Base-by-base conservation (phyloP, 805 yeast genomes). In the Kodamaea kaohsiungensis region DNA sequence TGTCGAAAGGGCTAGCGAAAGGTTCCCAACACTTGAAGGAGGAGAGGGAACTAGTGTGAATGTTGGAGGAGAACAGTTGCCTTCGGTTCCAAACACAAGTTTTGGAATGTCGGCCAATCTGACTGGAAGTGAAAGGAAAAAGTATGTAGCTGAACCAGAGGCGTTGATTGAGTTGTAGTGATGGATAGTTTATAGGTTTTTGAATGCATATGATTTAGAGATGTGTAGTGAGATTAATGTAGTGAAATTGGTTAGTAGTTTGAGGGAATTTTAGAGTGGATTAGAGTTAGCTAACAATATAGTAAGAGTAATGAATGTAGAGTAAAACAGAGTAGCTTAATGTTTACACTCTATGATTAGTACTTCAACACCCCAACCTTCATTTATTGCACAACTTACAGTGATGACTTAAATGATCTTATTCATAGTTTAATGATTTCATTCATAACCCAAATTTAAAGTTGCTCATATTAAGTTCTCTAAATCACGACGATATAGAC, bases 141-240 rank as follows among this genome's bases (percentile, higher is more conserved):
- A 56, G 54, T 59, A 10, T 51, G 54, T 51, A 43, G 54, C 65
- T 12, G 78, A 73, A 56, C 78, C 78, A 7, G 77, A 72, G 55
- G 75, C 77, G 15, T 68, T 76, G 52, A 76, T 76, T 53, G 80
- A 76, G 56, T 59, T 76, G 43, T 74, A 62, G 33, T n/a, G 2
- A 3, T 22, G 3, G 25, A 22, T 4, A 12, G 10, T 30, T 30
- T 30, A 30, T 30, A 30, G 35, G 35, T 30, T 22, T 22, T 22
- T 30, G 35, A 30, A 30, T 30, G 35, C 35, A 30, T 30, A 30
- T 9, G 35, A 5, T 30, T 30, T 30, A 30, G 35, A 30, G 2
- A 2, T 5, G 35, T 30, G 35, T 30, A 30, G 35, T 4, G 25
- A 22, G 35, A 30, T 9, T 8, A 30, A 10, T 30, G 35, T 30